Conservation (phyloP, 106 monocot species). For the Alisma plantagoaquatica region DNA sequence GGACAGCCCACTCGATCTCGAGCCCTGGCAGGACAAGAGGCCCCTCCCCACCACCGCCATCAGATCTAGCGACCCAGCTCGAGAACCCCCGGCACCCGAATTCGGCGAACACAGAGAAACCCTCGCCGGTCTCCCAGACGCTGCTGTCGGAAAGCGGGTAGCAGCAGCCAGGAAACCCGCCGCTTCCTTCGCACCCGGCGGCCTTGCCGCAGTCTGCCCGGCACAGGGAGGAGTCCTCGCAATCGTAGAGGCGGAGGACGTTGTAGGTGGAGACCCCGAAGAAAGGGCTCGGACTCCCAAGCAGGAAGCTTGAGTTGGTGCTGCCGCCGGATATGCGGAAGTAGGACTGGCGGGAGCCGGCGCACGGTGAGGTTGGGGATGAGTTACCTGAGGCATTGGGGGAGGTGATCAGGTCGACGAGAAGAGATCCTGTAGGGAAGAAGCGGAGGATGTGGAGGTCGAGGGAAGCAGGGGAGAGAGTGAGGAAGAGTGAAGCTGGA, state of each 20-base stretch:
- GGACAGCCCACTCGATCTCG: conserved; percentile 88
- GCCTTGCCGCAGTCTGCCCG: conserved; percentile 28
- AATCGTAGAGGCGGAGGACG: conserved; percentile 71
- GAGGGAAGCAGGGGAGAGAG: conserved; percentile 21
- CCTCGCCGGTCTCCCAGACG: conserved; percentile 57
- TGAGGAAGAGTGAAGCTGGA: conserved; percentile 21
- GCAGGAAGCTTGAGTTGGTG: conserved; percentile 1
- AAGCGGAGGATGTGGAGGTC: conserved; percentile 41
- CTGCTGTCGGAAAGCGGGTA: conserved; percentile 73
- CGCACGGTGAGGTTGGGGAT: conserved; percentile 4
- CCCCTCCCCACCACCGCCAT: background rate
- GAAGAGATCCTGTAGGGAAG: conserved; percentile 31
- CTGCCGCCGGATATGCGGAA: conserved; percentile 15
- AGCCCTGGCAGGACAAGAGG: conserved; percentile 37
- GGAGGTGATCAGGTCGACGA: conserved; percentile 57
- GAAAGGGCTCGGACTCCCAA: conserved; percentile 15
- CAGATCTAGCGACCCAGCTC: conserved; percentile 38
- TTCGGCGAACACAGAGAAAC: conserved; percentile 44
- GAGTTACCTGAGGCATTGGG: conserved; percentile 11
- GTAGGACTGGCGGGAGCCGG: conserved; percentile 30
- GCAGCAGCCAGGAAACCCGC: conserved; percentile 46
- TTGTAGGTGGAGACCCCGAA: conserved; percentile 41
- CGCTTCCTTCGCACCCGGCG: conserved; percentile 8
- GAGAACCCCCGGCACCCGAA: conserved; percentile 86
- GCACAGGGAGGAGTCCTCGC: conserved; percentile 89